Evolutionary conservation across 83 land plant species (phyloP), one percentile per base, ranked within the genome.

Genomic region (Picea abies): DNA sequence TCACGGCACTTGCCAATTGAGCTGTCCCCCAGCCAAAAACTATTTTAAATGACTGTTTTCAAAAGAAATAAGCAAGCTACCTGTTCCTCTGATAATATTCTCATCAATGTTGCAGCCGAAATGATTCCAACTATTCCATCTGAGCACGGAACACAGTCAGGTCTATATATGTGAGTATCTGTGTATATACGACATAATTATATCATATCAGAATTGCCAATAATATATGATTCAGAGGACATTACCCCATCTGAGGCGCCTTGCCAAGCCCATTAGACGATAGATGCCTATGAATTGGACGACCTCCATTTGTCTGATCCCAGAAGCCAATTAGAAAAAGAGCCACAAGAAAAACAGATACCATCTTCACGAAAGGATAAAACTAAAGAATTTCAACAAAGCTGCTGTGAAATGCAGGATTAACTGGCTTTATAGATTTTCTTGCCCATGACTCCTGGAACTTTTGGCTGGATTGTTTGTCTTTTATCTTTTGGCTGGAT

Each of bases 91-190:
- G 14, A 81, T 67, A 16, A 47, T 22, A 14, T 72, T 37, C 32
- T 84, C 86, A 71, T 81, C 60, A 37, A 84, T 81, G 4, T 2
- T 52, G 79, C 79, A 73, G 5, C 29, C 16, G 20, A 81, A 84
- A 80, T 84, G 79, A 19, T 81, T 47, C 79, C 79, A 75, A 64
- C 84, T 82, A 52, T 84, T 84, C 86, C 86, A 84, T 81, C 86
- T 84, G 35, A 11, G 3, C 8, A 8, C 56, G 0, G 0, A 10
- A 10, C 56, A 10, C 11, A 61, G 5, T 23, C 60, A 49, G 8
- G 4, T 47, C 44, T 22, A 78, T 10, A 76, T 8, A 29, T 8
- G 23, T 60, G 49, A 39, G 49, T 23, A 19, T 4, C 1, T 52
- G 47, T 44, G 47, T 17, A 44, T 44, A 44, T 44, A 44, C 47